These are phyloP conservation scores for Candida parachauliodes DNA, from an alignment of 805 yeast species.

Conservation along the genomic window DNA sequence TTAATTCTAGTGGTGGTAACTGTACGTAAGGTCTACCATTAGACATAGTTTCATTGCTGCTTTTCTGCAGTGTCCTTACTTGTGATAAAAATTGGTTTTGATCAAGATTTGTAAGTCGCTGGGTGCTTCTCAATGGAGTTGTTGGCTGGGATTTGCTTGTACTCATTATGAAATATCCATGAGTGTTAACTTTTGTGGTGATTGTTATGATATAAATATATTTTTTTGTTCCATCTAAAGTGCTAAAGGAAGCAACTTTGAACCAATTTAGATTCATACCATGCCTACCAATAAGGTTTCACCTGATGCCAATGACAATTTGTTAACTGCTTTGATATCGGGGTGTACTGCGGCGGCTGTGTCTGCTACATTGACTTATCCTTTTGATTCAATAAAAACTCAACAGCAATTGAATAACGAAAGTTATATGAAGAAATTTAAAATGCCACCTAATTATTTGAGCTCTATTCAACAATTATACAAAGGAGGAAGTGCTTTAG, in stretches of 20 bases:
- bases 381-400: slow-evolving; percentile 68
- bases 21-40: slow-evolving; percentile 3
- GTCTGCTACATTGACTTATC: slow-evolving; percentile 63
- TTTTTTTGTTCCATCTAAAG: not conserved
- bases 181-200: not conserved
- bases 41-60: not conserved
- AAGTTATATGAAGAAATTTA: slow-evolving; percentile 28
- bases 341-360: slow-evolving; percentile 62
- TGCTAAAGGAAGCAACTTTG: not conserved
- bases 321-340: slow-evolving; percentile 56
- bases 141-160: slow-evolving; percentile 7
- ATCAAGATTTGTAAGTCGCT: not conserved
- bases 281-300: slow-evolving; percentile 3
- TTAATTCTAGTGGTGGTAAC: slow-evolving; percentile 12
- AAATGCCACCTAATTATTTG: slow-evolving; percentile 32
- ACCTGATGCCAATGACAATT: slow-evolving; percentile 22
- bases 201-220: not conserved
- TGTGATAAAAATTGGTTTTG: not conserved
- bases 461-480: slow-evolving; percentile 31
- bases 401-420: slow-evolving; percentile 52
- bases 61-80: not conserved
- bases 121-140: slow-evolving; percentile 4
- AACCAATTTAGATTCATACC: too few relatives aligned
- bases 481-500: slow-evolving; percentile 72
- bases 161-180: not conserved